These are phyloP conservation scores for Clausena lansium DNA, from an alignment of 345 rosid genomes.

Conservation along the genomic window DNA sequence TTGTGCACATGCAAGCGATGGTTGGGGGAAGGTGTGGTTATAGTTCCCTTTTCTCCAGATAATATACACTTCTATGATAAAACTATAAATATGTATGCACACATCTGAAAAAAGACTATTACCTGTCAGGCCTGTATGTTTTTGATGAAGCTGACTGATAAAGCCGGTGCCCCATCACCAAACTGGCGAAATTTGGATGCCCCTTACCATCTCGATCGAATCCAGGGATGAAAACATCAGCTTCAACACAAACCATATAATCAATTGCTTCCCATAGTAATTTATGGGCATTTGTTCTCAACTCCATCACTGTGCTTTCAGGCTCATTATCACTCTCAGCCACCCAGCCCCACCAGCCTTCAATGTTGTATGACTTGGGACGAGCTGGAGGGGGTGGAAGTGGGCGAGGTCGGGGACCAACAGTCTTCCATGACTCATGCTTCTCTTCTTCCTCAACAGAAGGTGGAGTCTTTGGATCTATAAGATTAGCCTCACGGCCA, in stretches of 20 bases:
- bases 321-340: conserved; percentile 99
- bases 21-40: background rate
- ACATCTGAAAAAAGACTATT: conserved; percentile 12
- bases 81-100: background rate
- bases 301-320: conserved; percentile 88
- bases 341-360: conserved; percentile 99
- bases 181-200: conserved; percentile 85
- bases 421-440: conserved; percentile 55
- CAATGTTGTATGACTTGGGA: conserved; percentile 84
- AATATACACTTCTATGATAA: background rate
- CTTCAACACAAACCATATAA: conserved; percentile 78
- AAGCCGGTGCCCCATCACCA: conserved; percentile 93
- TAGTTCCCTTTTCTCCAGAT: background rate
- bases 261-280: conserved; percentile 96
- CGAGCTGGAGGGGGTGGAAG: conserved; percentile 95
- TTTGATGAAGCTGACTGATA: conserved; percentile 82
- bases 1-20: background rate
- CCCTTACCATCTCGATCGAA: conserved; percentile 94
- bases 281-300: conserved; percentile 96
- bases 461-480: conserved; percentile 47
- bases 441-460: conserved; percentile 52
- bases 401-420: conserved; percentile 90
- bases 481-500: conserved; percentile 75
- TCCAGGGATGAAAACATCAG: conserved; percentile 88
- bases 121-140: conserved; percentile 93